phyloP scores from a whole-genome alignment of 208 protist species.

The Acanthamoeba sp. region DNA sequence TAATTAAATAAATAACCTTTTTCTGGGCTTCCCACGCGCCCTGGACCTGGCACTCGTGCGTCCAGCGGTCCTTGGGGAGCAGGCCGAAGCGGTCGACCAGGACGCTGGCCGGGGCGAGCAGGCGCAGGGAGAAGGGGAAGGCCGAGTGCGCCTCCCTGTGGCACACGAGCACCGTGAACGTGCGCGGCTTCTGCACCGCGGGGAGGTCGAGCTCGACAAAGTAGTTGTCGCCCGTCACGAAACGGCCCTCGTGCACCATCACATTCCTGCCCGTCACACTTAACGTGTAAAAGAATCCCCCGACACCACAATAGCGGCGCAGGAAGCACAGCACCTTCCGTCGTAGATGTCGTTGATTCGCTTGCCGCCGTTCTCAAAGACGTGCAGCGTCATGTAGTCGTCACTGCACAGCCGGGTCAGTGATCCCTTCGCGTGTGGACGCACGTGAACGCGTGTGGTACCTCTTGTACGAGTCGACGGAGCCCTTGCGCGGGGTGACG shows the following conservation, averaged over 20 bases:
- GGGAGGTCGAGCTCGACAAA: slow-evolving; percentile 28
- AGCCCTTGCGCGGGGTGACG: not conserved
- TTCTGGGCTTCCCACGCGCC: not conserved
- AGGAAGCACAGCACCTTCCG: not conserved
- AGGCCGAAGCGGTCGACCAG: not conserved
- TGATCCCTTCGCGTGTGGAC: not conserved
- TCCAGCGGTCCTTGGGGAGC: not conserved
- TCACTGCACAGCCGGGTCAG: not conserved
- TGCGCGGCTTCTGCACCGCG: not conserved
- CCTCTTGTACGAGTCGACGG: slow-evolving; percentile 29
- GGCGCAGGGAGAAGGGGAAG: slow-evolving; percentile 29
- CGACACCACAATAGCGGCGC: not conserved
- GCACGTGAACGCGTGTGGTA: not conserved
- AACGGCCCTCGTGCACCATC: slow-evolving; percentile 41
- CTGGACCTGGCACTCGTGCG: not conserved
- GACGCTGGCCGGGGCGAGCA: not conserved
- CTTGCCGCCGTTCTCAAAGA: slow-evolving; percentile 41
- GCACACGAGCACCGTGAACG: slow-evolving; percentile 53
- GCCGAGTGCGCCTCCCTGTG: not conserved
- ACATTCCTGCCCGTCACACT: slow-evolving; percentile 1
- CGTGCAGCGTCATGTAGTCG: slow-evolving; percentile 64
- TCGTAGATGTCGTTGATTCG: slow-evolving; percentile 31
- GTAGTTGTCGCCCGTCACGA: slow-evolving; percentile 64
- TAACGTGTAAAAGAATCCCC: not conserved
- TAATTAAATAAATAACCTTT: not conserved